Base-by-base conservation (phyloP, 495 filamentous ascomycete genomes). In the Trichoderma parareesei region DNA sequence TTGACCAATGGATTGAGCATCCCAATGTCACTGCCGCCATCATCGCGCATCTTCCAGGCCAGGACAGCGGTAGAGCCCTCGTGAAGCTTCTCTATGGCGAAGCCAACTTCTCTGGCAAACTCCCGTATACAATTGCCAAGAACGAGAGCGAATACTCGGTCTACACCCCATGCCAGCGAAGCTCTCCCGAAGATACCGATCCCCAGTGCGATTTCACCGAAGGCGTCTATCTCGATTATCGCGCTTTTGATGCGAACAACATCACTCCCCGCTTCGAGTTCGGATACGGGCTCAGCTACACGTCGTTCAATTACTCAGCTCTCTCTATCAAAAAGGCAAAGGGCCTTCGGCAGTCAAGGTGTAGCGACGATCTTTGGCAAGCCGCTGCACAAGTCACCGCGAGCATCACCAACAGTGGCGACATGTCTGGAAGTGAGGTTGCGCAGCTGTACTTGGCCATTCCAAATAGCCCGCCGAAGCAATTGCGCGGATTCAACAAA, bases 241-340 rank as follows among this genome's bases (percentile, higher is more conserved):
- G 86, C 27, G 79, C 84, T 64, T 90, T 90, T 64, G 86, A 90
- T 67, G 77, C 76, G 44, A 70, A 82, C 62, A 85, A 87, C 65
- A 82, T 90, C 67, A 79, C 76, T 1, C 87, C 88, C 1, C 78
- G 85, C 6, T 91, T 83, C 66, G 85, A 88, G 67, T 92, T 91
- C 67, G 90, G 89, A 13, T 90, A 84, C 63, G 89, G 89, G 1
- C 75, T 91, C 2, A 85, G 83, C 18, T 91, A 90, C 71, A 89
- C 87, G 5, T 86, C 80, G 2, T 91, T 89, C 71, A 66, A 72
- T 16, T 84, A 81, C 65, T 74, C 78, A 2, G 69, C 67, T 33
- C 74, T 86, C 1, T 33, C 66, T 1, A 69, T 86, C 44, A 61
- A 72, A 2, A 65, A 69, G 37, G 59, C 65, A 5, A 62, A 62